phyloP scores from a whole-genome alignment of 306 rosid species.

The Begonia peltatifolia region DNA sequence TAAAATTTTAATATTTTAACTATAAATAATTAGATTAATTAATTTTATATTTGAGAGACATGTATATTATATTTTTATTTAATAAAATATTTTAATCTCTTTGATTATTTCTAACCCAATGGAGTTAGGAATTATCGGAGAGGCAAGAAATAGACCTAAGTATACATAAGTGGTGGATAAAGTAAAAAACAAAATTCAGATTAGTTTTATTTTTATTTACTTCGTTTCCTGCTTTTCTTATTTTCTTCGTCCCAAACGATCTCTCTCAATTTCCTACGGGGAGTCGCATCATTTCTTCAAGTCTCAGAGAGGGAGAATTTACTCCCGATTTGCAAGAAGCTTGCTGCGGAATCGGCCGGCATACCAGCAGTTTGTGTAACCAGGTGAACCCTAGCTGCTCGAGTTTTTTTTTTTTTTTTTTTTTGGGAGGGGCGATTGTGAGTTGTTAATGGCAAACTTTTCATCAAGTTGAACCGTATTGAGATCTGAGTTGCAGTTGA shows the following conservation, averaged over 20 bases:
- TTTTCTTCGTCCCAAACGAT: neutral
- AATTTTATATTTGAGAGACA: no score
- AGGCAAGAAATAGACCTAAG: no score
- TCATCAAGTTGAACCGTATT: neutral
- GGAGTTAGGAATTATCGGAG: no score
- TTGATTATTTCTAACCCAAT: neutral
- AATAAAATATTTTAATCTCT: no score
- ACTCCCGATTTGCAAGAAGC: neutral
- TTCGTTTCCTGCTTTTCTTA: neutral
- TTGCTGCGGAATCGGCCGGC: neutral
- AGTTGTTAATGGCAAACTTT: neutral
- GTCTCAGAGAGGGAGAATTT: neutral
- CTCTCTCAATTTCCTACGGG: neutral
- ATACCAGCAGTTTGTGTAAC: neutral
- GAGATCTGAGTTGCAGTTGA: slow-evolving; percentile 36
- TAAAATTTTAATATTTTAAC: no score
- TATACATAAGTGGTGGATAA: no score
- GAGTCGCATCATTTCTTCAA: neutral
- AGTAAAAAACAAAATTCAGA: no score
- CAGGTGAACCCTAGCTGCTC: neutral
- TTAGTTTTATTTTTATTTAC: neutral
- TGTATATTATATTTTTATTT: no score
- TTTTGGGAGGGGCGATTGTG: neutral
- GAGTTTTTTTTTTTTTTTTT: neutral
- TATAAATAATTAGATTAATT: no score